Base-by-base conservation (phyloP, 2,329 filamentous ascomycete species). In the Trichoderma sp. region DNA sequence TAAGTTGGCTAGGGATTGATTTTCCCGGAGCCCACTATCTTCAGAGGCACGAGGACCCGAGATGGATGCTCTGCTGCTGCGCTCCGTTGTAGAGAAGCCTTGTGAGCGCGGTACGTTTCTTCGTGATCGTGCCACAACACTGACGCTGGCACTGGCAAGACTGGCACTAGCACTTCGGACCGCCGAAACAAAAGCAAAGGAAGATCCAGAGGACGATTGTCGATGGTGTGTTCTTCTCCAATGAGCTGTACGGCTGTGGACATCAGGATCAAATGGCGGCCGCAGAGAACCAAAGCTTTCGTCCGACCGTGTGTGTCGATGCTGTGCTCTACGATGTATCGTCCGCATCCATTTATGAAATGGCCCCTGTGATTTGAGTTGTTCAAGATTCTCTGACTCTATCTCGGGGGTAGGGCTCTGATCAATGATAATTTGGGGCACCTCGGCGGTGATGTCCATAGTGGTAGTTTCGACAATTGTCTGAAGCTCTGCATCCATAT, bases 161-260 rank as follows among this genome's bases (percentile, higher is more conserved):
- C 95, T 97, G 76, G 94, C 88, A 76, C 93, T 95, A 71, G 94
- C 93, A 77, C 94, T 97, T 82, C 93, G 95, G 79, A 97, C 89
- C 18, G 91, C 93, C n/a, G 92, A 91, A 53, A 98, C 91, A 80
- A 95, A 95, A 2, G 90, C 93, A 76, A 94, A 91, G 0, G 95
- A 97, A 7, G 93, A 94, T 1, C 89, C 89, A 14, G 94, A 94
- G 2, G 93, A 93, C 8, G 90, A 91, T 74, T 91, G 88, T 75
- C 89, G 87, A 79, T 89, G 88, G 79, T 75, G 74, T 8, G 75
- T 56, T 77, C 71, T 78, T 56, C 74, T 75, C 71, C 71, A 75
- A 14, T 16, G 14, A 18, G 50, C 3, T 27, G 56, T n/a, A 18
- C 12, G 71, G 8, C 53, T 31, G n/a, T 64, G 27, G 12, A 29